Base-by-base conservation (phyloP, 805 yeast genomes). In the Pichia exigua region DNA sequence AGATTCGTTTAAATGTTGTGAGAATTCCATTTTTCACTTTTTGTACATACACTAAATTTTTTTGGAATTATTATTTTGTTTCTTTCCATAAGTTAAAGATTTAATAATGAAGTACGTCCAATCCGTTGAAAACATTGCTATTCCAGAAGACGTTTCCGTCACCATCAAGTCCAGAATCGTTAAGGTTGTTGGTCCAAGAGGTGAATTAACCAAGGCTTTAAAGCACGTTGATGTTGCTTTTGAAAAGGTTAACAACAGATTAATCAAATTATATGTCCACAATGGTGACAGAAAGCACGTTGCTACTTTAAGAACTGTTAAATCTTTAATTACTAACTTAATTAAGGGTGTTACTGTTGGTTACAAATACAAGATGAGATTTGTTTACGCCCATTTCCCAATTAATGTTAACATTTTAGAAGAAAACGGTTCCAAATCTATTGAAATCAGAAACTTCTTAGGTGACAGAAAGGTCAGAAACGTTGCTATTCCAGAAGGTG, bases 311-410 rank as follows among this genome's bases (percentile, higher is more conserved):
- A 91, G 98, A 83, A 92, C 99, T 59, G 98, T 94, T 75, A 91
- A 89, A 80, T 88, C 98, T 62, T 79, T 94, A 73, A 81, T 94
- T 68, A 72, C 88, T 72, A 94, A 94, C 87, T 77, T 94, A 83
- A 75, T 94, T 78, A 87, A 87, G 65, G 99, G 99, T 87, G 99
- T 94, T 73, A 94, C 99, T 74, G 84, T 84, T 81, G 99, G 98
- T 77, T 92, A 78, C 95, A 84, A 87, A 79, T 94, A 94, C 94
- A 94, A 94, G 87, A 86, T 94, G 97, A 90, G 98, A 83, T 91
- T 89, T 76, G 99, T 94, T 61, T 95, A 92, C 74, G 99, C 99
- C 85, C 99, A 94, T 88, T 94, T 94, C 96, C 99, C 99, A 75
- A 94, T 95, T 79, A 94, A 94, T 79, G 97, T 94, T 65, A 92